A percentile compares a stretch with the other conserved stretches of the same genome.
Conservation (phyloP, 2,329 filamentous ascomycete species). For the Botryotinia convoluta region DNA sequence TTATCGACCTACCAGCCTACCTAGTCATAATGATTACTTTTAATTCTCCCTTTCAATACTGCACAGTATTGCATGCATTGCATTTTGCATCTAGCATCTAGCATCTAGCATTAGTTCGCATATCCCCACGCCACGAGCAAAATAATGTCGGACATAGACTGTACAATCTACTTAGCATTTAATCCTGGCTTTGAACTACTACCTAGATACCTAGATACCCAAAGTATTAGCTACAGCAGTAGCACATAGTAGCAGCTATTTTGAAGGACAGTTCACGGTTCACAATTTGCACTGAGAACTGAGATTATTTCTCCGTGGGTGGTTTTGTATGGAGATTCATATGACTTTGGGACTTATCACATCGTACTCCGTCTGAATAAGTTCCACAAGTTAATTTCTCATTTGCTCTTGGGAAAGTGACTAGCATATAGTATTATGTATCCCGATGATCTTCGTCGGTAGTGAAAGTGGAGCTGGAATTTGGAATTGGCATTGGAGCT, state of each 20-base stretch:
- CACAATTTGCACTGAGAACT: slow-evolving; percentile 1
- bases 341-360: background rate
- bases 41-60: background rate
- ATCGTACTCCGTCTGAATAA: background rate
- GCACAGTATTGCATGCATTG: background rate
- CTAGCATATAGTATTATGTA: background rate
- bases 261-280: background rate
- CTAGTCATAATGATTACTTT: background rate
- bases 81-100: background rate
- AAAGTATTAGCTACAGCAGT: background rate
- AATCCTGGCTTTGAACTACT: background rate
- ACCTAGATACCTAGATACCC: background rate
- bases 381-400: slow-evolving; percentile 9
- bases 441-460: background rate
- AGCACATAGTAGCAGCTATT: background rate
- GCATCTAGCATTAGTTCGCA: background rate
- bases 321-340: background rate
- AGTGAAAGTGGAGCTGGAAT: background rate
- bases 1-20: background rate
- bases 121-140: background rate
- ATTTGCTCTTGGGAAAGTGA: too few relatives aligned
- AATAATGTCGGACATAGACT: background rate
- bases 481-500: background rate
- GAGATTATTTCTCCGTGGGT: background rate
- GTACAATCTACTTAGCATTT: background rate